Evolutionary conservation across 768 basidiomycete species (phyloP), one percentile per base, ranked within the genome.

Genomic region (Paxillus rubicundulus): DNA sequence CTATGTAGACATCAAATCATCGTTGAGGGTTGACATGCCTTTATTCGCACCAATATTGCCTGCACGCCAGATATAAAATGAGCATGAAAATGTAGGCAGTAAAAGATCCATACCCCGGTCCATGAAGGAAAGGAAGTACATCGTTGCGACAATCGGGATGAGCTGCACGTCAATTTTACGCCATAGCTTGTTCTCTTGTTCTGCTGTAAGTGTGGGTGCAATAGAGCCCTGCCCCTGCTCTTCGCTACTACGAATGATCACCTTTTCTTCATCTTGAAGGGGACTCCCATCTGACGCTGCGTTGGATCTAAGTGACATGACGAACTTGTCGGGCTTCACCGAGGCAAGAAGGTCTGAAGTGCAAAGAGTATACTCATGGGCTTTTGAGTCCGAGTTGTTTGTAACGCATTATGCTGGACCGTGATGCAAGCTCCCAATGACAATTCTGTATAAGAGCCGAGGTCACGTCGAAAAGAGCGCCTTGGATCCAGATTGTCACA

Each of bases 101-200:
- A 38, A 13, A 34, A 2, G 9, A 59, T 10, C 9, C 71, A 30
- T 47, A 76, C 82, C 79, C 72, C 84, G 69, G 60, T 85, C 85
- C 60, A 86, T 65, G 65, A 84, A 85, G 5, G 80, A 81, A 36
- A 84, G 60, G 42, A 86, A 65, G 61, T 84, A 85, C 71, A 85
- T 77, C 41, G 84, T 56, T 1, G 77, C 68, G 30, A 85, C 66
- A 14, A 44, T 44, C 5, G 42, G 42, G 9, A 44, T 28, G n/a
- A 44, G 42, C 5, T 21, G 28, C 24, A 74, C 33, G 58, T 86
- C 83, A 21, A 85, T 72, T 67, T 82, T 85, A 45, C 77, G 64
- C 70, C 81, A 81, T 46, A 85, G 61, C 47, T 61, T 74, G 52
- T 65, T 74, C 69, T 84, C 81, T 61, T 84, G 63, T 47, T 74